Evolutionary conservation across 805 yeast genomes (phyloP), one percentile per base, ranked within the genome.

Genomic region (Lachancea sp.): DNA sequence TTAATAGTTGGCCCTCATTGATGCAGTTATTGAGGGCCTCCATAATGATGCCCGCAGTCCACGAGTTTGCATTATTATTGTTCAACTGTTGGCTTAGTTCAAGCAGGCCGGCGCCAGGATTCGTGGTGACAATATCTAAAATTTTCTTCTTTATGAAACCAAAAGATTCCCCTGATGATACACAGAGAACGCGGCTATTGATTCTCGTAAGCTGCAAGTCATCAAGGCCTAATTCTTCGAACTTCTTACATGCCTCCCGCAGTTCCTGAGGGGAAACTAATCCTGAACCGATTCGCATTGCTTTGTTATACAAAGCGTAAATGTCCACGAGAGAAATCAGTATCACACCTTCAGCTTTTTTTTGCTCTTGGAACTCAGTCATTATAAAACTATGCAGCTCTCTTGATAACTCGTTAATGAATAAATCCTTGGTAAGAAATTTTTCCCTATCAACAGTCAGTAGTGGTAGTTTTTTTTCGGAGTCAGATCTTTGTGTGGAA

Each of bases 251-350:
- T 0, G 95, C 78, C 34, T 72, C 74, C 37, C 62, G 68, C 37
- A 90, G 64, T 48, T 86, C 94, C 18, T 60, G 61, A 1, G 96
- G 85, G 1, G 85, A 71, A 1, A 89, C 72, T 29, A 87, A 67
- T 35, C 80, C 81, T 7, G 77, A 68, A 2, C 82, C 83, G 20
- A 75, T 65, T 6, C 86, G 78, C 48, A 84, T 69, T 0, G 81
- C 70, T 45, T 82, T 68, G 49, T 83, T 83, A 61, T 78, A 83
- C 19, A 76, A 47, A 0, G 80, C 76, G 58, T 70, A 83, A 15
- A 83, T 54, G 50, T 83, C 90, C 37, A 75, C 70, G 24, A 82
- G 49, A 0, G 86, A 70, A 11, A 83, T 65, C 50, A 61, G 49
- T 15, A 78, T 64, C 2, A 83, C 85, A 33, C 80, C 80, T 35